A percentile compares a stretch with the other conserved stretches of the same genome.
Conservation (phyloP, 805 yeast species). For the Starmerella apicola region DNA sequence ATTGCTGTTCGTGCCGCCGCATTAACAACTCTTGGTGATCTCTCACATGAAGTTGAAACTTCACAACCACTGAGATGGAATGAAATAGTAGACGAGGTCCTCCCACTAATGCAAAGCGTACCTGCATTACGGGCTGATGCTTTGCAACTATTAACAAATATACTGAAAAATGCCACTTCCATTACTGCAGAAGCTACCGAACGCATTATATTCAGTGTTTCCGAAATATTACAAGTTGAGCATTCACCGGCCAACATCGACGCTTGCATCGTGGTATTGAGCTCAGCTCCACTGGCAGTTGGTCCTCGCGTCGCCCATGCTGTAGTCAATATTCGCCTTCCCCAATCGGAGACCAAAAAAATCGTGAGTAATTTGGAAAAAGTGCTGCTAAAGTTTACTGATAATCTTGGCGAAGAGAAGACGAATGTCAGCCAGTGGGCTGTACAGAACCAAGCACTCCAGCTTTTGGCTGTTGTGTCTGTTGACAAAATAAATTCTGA, state of each 20-base stretch:
- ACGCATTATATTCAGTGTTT: not conserved
- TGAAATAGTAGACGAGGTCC: not conserved
- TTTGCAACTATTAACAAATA: not conserved
- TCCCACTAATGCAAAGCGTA: not conserved
- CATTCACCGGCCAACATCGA: not conserved
- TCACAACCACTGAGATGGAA: not conserved
- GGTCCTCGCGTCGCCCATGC: conserved; percentile 1
- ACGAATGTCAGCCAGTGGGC: too few species aligned
- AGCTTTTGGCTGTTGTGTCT: conserved; percentile 1
- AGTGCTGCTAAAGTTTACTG: too few species aligned
- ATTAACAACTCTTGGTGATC: not conserved
- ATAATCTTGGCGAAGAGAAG: too few species aligned
- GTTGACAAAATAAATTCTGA: too few species aligned
- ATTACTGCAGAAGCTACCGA: not conserved
- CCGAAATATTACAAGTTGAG: conserved; percentile 1
- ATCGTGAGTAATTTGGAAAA: too few species aligned
- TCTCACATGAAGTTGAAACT: not conserved
- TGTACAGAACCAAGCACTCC: not conserved
- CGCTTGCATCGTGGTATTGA: not conserved
- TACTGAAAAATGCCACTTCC: not conserved
- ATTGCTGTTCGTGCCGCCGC: not conserved
- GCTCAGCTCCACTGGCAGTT: not conserved
- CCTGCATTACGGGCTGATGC: conserved; percentile 3
- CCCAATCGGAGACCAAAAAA: too few species aligned
- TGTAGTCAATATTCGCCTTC: not conserved